A percentile compares a stretch with the other conserved stretches of the same genome.
These are phyloP conservation scores for Phytophthora tentaculata DNA, from an alignment of 352 stramenopile genomes.

Conservation along the genomic window DNA sequence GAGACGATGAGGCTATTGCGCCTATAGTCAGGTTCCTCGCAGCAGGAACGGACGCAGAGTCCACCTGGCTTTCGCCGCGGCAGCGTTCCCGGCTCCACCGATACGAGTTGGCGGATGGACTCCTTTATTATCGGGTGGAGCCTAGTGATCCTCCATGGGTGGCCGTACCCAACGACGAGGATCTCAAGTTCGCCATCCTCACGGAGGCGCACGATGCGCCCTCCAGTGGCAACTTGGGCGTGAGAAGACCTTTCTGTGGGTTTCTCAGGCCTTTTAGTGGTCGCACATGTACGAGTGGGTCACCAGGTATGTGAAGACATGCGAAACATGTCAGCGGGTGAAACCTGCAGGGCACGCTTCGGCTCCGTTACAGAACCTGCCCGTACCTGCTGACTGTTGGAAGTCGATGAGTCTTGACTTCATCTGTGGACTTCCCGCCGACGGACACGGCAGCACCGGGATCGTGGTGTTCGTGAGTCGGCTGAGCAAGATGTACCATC, in stretches of 20 bases:
- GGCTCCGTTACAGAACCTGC: not conserved
- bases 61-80: not conserved
- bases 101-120: not conserved
- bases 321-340: not conserved
- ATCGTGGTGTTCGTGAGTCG: constrained; percentile 40
- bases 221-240: not conserved
- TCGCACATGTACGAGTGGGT: not conserved
- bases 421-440: constrained; percentile 26
- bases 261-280: not conserved
- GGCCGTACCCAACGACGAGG: not conserved
- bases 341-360: not conserved
- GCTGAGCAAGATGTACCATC: constrained; percentile 41
- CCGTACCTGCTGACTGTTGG: constrained; percentile 32
- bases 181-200: not conserved
- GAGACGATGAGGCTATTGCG: not conserved
- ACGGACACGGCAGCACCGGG: constrained; percentile 11
- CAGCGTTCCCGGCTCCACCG: not conserved
- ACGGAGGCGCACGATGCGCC: not conserved
- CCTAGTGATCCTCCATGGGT: not conserved
- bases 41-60: not conserved
- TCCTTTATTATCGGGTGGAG: not conserved
- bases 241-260: not conserved
- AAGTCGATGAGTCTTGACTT: constrained; percentile 29
- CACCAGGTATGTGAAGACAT: not conserved
- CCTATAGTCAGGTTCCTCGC: not conserved